These are phyloP conservation scores for Buddleja alternifolia DNA, from an alignment of 257 asterid genomes.

Conservation along the genomic window DNA sequence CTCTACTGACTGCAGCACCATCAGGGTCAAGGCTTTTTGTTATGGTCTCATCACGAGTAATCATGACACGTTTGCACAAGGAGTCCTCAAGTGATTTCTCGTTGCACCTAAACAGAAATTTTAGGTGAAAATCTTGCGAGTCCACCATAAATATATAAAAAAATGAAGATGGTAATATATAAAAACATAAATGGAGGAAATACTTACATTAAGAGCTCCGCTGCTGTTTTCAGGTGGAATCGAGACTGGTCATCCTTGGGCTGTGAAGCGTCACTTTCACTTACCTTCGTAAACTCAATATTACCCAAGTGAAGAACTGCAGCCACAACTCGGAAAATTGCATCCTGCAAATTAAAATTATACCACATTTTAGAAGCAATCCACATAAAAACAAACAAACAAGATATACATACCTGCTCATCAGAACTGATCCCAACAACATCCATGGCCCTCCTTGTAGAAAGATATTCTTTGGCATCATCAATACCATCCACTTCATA, in stretches of 20 bases:
- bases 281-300: conserved; percentile 59
- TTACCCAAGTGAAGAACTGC: conserved; percentile 82
- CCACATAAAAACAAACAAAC: conserved; percentile 7
- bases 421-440: conserved; percentile 67
- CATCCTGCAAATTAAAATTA: conserved; percentile 55
- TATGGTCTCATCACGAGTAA: conserved; percentile 77
- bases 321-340: conserved; percentile 75
- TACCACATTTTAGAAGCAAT: conserved; percentile 7
- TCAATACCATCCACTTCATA: conserved; percentile 58
- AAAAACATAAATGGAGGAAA: conserved; percentile 4
- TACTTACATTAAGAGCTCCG: conserved; percentile 67
- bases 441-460: conserved; percentile 74
- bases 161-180: neutral
- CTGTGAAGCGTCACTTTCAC: conserved; percentile 58
- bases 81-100: conserved; percentile 67
- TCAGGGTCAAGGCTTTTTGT: conserved; percentile 64
- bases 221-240: conserved; percentile 60
- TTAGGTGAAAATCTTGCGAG: conserved; percentile 18
- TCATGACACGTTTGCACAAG: conserved; percentile 69
- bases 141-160: conserved; percentile 16
- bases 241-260: conserved; percentile 71
- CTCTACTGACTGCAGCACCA: conserved; percentile 68
- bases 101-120: conserved; percentile 57
- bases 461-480: conserved; percentile 63
- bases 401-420: conserved; percentile 56